Evolutionary conservation across 116 monocot species (phyloP), one percentile per base, ranked within the genome.

Genomic region (Zostera marina): DNA sequence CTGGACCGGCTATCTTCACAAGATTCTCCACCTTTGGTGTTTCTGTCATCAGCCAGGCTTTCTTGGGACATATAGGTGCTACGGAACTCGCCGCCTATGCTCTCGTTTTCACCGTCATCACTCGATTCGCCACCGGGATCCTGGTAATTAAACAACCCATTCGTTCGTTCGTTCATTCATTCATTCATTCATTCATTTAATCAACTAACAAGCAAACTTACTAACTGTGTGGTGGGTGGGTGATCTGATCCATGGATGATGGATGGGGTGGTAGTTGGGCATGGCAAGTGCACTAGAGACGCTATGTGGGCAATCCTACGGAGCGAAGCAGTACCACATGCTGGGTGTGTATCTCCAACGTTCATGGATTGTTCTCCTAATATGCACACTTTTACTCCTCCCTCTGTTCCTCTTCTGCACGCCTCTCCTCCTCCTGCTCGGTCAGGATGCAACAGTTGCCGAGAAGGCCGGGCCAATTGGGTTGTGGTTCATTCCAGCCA

Each of bases 281-380:
- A 80, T 85, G 85, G 77, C 85, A 41, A 85, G 85, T 67, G 81
- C 81, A 22, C 52, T 85, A 40, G 85, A 81, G 46, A 85, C 81
- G 1, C 58, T 85, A 0, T 77, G 80, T 43, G 85, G 85, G 0
- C 85, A 85, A 59, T 67, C 85, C 5, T 85, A 63, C n/a, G 85
- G 85, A 1, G 81, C 85, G 12, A 72, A 74, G 43, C 74, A 77
- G 44, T 70, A 81, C 61, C 75, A 81, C 43, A 85, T 85, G 85
- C 63, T 85, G 8, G 85, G 85, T 7, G 67, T 85, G 45, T 85
- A 77, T 63, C 81, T 85, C 0, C 85, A 85, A 57, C 56, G 85
- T 5, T 80, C 85, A 46, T 85, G 85, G 81, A 73, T 81, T 1
- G 66, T 87, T 17, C 44, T 79, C 22, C 71, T 78, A 3, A 48